These are phyloP conservation scores for Coffea humblotiana DNA, from an alignment of 305 asterid genomes.

Conservation along the genomic window DNA sequence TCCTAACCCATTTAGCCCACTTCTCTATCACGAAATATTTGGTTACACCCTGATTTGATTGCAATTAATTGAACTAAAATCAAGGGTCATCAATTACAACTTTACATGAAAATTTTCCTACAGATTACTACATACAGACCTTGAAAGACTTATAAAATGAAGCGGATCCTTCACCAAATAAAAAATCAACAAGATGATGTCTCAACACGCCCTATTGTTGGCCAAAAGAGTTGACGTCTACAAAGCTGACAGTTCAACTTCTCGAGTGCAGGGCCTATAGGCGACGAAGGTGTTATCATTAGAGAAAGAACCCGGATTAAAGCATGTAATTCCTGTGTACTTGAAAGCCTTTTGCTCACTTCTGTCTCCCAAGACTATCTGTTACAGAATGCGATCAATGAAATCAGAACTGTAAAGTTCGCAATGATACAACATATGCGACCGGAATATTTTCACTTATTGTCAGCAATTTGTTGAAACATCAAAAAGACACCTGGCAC, in stretches of 20 bases:
- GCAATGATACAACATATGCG: neutral
- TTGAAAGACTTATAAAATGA: neutral
- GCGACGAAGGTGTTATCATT: conserved; percentile 76
- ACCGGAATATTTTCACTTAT: neutral
- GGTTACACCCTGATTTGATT: neutral
- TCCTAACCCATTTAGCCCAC: no score
- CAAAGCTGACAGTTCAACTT: conserved; percentile 82
- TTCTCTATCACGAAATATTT: neutral
- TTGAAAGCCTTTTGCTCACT: conserved; percentile 86
- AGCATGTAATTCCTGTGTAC: conserved; percentile 84
- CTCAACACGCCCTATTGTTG: neutral
- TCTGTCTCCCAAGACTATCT: conserved; percentile 91
- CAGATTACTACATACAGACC: neutral
- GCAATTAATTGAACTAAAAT: neutral
- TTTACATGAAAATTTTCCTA: neutral
- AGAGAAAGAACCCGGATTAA: conserved; percentile 95
- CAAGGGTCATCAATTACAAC: neutral
- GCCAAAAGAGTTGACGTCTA: conserved; percentile 24
- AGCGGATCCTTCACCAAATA: neutral
- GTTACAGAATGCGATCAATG: conserved; percentile 19
- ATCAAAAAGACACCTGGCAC: neutral
- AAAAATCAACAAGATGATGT: neutral
- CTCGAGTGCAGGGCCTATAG: conserved; percentile 83
- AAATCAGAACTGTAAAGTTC: neutral
- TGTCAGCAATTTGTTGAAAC: neutral